Percentiles rank a stretch among this genome's conserved stretches.
These are phyloP conservation scores for Ceratocystis diversiconidia DNA, from an alignment of 2,329 filamentous ascomycete species.

Conservation along the genomic window DNA sequence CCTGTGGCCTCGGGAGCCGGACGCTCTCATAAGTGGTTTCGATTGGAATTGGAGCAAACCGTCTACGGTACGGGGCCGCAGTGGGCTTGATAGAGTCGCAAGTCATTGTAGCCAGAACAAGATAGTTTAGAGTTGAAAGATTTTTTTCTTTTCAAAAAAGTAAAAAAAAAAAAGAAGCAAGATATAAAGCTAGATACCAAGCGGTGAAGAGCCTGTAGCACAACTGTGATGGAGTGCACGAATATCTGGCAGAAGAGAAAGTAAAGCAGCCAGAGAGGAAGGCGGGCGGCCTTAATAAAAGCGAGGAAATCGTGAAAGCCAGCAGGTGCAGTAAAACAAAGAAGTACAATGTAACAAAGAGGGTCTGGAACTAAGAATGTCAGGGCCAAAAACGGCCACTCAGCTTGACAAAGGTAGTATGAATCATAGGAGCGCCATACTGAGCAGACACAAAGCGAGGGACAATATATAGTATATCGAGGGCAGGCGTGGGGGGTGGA, in stretches of 20 bases:
- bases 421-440: conserved; percentile 7
- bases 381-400: conserved; percentile 9
- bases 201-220: background rate
- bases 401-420: background rate
- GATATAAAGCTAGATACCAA: background rate
- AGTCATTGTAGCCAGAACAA: conserved; percentile 16
- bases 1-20: conserved; percentile 25
- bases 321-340: background rate
- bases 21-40: conserved; percentile 55
- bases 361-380: background rate
- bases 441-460: background rate
- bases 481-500: background rate
- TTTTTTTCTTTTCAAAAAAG: too few species aligned
- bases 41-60: conserved; percentile 55
- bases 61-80: conserved; percentile 31
- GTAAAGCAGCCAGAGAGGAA: background rate
- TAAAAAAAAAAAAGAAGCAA: too few species aligned
- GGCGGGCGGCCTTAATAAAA: background rate
- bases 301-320: background rate
- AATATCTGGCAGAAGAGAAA: background rate
- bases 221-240: background rate
- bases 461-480: background rate
- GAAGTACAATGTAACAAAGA: background rate
- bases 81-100: background rate
- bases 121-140: background rate